Percentiles rank a stretch among this genome's conserved stretches.
Conservation (phyloP, 371 early-diverging fungal species). For the Phascolomyces articulosus region DNA sequence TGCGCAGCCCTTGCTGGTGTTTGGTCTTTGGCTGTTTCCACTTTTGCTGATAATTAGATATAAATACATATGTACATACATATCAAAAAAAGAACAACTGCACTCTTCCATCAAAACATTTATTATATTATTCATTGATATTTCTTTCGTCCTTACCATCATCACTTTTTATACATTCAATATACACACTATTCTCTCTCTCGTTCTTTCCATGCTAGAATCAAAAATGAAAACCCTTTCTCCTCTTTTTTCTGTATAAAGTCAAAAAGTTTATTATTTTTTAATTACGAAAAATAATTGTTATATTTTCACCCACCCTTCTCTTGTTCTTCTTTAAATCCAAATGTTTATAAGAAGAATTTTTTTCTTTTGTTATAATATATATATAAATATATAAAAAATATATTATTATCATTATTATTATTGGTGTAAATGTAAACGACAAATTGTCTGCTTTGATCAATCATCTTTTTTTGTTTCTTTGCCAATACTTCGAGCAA, state of each 20-base stretch:
- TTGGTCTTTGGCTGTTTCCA: conserved; percentile 47
- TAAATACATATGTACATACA: too few relatives aligned
- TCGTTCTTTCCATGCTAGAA: too few relatives aligned
- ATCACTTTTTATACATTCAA: too few relatives aligned
- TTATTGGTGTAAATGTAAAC: neutral
- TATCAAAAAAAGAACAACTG: neutral
- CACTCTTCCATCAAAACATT: too few relatives aligned
- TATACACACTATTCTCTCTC: too few relatives aligned
- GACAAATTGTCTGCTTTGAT: neutral
- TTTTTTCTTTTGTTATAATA: neutral
- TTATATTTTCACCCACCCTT: neutral
- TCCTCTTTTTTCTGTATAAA: neutral
- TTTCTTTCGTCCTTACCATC: too few relatives aligned
- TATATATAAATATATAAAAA: neutral
- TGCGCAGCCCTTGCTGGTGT: conserved; percentile 61
- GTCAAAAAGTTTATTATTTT: neutral
- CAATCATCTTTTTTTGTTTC: neutral
- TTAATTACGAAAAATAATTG: neutral
- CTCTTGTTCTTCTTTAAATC: neutral
- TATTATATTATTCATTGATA: too few relatives aligned
- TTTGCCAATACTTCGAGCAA: neutral
- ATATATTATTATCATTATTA: neutral
- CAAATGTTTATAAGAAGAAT: neutral
- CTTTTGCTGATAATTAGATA: conserved; percentile 35
- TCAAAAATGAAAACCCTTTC: too few relatives aligned